Conservation (phyloP, 306 rosid species). For the Erythrophleum fordii region DNA sequence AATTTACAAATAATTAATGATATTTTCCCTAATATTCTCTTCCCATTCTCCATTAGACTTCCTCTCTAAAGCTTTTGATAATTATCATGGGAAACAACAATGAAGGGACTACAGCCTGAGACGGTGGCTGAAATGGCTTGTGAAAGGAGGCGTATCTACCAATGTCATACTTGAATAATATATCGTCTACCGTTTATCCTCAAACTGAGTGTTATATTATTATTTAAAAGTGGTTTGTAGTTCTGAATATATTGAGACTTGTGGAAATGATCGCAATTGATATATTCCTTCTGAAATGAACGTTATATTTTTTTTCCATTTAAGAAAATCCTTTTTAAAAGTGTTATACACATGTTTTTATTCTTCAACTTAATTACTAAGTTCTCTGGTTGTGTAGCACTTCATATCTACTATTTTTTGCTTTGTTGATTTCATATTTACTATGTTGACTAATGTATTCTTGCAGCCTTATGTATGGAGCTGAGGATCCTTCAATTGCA, state of each 20-base stretch:
- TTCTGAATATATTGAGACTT: conserved; percentile 16
- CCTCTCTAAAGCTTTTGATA: conserved; percentile 11
- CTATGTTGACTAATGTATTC: conserved; percentile 2
- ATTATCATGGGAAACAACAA: conserved; percentile 10
- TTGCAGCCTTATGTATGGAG: conserved; percentile 96
- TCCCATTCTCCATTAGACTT: neutral
- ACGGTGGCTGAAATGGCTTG: conserved; percentile 31
- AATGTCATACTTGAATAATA: conserved; percentile 16
- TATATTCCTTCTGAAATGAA: conserved; percentile 15
- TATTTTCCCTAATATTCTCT: neutral
- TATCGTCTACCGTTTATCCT: conserved; percentile 17
- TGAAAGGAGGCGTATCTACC: conserved; percentile 30
- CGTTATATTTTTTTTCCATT: neutral
- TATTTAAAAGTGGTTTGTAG: conserved; percentile 26
- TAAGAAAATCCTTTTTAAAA: neutral
- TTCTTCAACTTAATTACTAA: neutral
- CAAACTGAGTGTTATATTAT: neutral
- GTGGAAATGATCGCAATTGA: neutral
- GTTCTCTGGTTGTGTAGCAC: conserved; percentile 1
- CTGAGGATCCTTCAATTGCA: conserved; percentile 98
- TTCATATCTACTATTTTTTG: conserved; percentile 7
- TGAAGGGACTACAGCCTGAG: conserved; percentile 15
- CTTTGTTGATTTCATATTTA: neutral
- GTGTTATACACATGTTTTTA: neutral
- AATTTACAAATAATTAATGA: neutral